Evolutionary conservation across 2,329 filamentous ascomycete species (phyloP).

Genomic region (Amauroascus niger): DNA sequence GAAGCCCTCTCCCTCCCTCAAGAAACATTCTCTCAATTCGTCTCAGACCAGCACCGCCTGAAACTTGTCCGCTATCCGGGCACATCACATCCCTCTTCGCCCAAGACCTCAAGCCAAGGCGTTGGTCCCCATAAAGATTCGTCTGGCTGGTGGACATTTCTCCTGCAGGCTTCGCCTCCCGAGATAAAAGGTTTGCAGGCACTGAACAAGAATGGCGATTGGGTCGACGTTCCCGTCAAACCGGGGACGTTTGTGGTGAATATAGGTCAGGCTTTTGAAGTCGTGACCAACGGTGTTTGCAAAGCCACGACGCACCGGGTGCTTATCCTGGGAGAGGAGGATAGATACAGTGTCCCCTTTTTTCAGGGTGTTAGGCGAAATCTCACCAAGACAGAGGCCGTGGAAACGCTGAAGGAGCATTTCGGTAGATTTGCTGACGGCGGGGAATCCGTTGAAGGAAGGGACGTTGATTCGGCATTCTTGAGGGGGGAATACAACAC

Average conservation of each 20-base stretch:
- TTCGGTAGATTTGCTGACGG: slow-evolving; percentile 24
- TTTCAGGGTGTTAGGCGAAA: slow-evolving; percentile 44
- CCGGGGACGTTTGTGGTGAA: slow-evolving; percentile 38
- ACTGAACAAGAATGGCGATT: slow-evolving; percentile 34
- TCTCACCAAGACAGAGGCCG: slow-evolving; percentile 39
- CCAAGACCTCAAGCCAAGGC: slow-evolving; percentile 36
- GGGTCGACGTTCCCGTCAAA: slow-evolving; percentile 34
- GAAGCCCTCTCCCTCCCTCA: slow-evolving; percentile 44
- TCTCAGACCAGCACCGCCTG: slow-evolving; percentile 50
- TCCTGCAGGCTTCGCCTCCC: slow-evolving; percentile 50
- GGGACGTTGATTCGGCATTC: slow-evolving; percentile 42
- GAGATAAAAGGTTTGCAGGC: slow-evolving; percentile 39
- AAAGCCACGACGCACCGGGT: slow-evolving; percentile 37
- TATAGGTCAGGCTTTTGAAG: slow-evolving; percentile 37
- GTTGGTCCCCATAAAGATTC: slow-evolving; percentile 56
- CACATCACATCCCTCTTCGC: neutral
- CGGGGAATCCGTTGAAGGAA: slow-evolving; percentile 31
- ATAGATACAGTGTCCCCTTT: slow-evolving; percentile 36
- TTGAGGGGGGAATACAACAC: slow-evolving; percentile 44
- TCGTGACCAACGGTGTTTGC: slow-evolving; percentile 38
- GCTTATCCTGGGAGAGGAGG: slow-evolving; percentile 37
- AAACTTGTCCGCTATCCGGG: slow-evolving; percentile 49
- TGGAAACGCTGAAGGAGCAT: slow-evolving; percentile 32
- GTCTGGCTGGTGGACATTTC: slow-evolving; percentile 56
- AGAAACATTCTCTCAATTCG: slow-evolving; percentile 44